Conservation (phyloP, 2,329 filamentous ascomycete species). For the Fusarium devonianum region DNA sequence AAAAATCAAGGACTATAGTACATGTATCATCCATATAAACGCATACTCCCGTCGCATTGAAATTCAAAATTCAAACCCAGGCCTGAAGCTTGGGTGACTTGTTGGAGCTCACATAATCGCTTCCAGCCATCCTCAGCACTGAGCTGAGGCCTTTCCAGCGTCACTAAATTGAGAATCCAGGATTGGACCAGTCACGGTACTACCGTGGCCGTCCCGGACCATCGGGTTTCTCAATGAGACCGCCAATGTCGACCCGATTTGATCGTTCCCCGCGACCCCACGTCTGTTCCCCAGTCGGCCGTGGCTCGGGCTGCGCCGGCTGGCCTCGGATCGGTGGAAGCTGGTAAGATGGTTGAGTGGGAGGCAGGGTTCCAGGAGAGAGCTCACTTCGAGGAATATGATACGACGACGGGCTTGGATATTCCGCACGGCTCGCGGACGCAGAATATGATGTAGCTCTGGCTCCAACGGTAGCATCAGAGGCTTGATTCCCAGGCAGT, state of each 20-base stretch:
- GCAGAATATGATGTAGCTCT: constrained; percentile 50
- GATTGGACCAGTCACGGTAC: constrained; percentile 13
- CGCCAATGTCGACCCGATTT: constrained; percentile 66
- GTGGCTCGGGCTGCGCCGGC: constrained; percentile 39
- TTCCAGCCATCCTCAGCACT: too few relatives aligned
- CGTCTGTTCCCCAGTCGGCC: constrained; percentile 27
- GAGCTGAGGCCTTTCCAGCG: too few relatives aligned
- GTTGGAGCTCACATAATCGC: too few relatives aligned
- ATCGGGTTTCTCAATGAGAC: constrained; percentile 66
- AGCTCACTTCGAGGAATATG: constrained; percentile 63
- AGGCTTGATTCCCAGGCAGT: constrained; percentile 44
- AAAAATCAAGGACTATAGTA: constrained; percentile 21
- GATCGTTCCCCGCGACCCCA: constrained; percentile 59
- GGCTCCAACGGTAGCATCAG: constrained; percentile 10
- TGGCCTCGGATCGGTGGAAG: constrained; percentile 58
- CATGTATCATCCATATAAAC: constrained; percentile 7
- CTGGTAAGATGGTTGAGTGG: constrained; percentile 50
- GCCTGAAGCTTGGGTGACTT: too few relatives aligned
- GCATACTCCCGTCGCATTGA: constrained; percentile 8
- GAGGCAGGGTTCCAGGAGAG: constrained; percentile 43
- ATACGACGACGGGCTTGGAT: constrained; percentile 56
- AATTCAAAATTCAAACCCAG: constrained; percentile 30
- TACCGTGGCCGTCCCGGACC: constrained; percentile 43
- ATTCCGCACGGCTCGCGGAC: constrained; percentile 55
- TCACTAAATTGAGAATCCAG: constrained; percentile 16